Evolutionary conservation across 345 rosid genomes (phyloP), one percentile per base, ranked within the genome.

Genomic region (Camelina sativa): DNA sequence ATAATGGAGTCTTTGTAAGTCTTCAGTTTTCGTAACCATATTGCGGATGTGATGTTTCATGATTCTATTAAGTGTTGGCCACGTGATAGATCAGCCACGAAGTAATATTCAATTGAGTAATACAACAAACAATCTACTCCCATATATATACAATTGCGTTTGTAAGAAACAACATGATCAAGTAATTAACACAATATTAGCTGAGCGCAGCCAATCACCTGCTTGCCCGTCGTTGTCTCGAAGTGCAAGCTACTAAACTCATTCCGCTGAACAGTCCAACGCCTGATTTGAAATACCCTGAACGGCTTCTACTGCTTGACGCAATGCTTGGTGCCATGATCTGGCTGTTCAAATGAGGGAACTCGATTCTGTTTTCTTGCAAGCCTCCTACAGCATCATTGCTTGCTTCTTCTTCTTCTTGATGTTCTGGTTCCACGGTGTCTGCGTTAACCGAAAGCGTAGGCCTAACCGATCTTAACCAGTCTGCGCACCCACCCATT

Each of bases 241-340:
- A 80, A 54, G 92, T 85, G 86, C 97, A 93, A 79, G 96, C 88
- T 35, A 83, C 97, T 28, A 91, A 54, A 85, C 85, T 79, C 77
- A 86, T 88, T 70, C 97, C 88, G 22, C 88, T 79, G 32, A 88
- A 77, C 73, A 91, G 64, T 53, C 93, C 92, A 51, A 84, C 71
- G 50, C 93, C 81, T 28, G 93, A 77, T 76, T 86, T 93, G 80
- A 87, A 85, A 6, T 85, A 89, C 6, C 86, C 62, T 28, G 92
- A 82, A 54, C 93, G 86, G 34, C 76, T 68, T 15, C 82, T 71
- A 79, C 85, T 85, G 57, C 80, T 81, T 0, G 89, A 79, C 6
- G 87, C 86, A 70, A 79, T 76, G 56, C 51, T 77, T 43, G 86
- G 71, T 17, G 69, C 71, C 67, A 69, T 59, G 13, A 82, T 71